Evolutionary conservation across 768 basidiomycete genomes (phyloP).

Genomic region (Asterophora lycoperdoides): DNA sequence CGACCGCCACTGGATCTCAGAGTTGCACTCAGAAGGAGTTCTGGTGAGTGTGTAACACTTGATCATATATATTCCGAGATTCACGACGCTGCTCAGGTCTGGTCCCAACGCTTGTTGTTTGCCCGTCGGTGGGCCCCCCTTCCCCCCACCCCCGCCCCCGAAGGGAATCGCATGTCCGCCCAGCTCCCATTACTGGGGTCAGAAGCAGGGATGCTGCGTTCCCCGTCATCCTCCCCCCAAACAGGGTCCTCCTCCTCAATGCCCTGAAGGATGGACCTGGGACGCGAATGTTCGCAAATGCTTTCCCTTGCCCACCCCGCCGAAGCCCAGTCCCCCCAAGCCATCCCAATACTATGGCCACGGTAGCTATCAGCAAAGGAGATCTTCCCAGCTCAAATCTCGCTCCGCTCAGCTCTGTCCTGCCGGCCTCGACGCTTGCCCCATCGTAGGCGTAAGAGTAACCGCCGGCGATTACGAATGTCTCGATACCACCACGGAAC

Average conservation of each 20-base stretch:
- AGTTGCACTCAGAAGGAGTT: constrained; percentile 29
- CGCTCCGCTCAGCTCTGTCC: constrained; percentile 48
- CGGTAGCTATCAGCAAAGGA: constrained; percentile 20
- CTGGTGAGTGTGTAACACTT: constrained; percentile 23
- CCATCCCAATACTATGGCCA: constrained; percentile 27
- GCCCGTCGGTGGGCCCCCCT: constrained; percentile 34
- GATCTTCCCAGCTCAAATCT: constrained; percentile 25
- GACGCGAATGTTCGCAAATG: constrained; percentile 37
- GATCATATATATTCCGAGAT: background rate
- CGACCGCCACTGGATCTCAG: constrained; percentile 22
- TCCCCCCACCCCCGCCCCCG: constrained; percentile 41
- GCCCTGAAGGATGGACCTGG: constrained; percentile 46
- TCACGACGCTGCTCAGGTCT: constrained; percentile 29
- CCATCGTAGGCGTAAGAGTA: constrained; percentile 36
- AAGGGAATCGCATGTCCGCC: constrained; percentile 43
- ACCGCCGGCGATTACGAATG: constrained; percentile 49
- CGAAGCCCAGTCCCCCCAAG: constrained; percentile 33
- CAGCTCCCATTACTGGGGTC: constrained; percentile 46
- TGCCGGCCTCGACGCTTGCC: constrained; percentile 50
- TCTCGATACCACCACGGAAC: constrained; percentile 56
- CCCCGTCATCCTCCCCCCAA: constrained; percentile 39
- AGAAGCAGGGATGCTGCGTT: constrained; percentile 46
- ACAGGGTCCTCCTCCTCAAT: constrained; percentile 46
- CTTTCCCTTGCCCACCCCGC: constrained; percentile 27
- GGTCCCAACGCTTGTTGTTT: constrained; percentile 36